Evolutionary conservation across 352 stramenopile species (phyloP).

Genomic region (Blastocystis sp.): DNA sequence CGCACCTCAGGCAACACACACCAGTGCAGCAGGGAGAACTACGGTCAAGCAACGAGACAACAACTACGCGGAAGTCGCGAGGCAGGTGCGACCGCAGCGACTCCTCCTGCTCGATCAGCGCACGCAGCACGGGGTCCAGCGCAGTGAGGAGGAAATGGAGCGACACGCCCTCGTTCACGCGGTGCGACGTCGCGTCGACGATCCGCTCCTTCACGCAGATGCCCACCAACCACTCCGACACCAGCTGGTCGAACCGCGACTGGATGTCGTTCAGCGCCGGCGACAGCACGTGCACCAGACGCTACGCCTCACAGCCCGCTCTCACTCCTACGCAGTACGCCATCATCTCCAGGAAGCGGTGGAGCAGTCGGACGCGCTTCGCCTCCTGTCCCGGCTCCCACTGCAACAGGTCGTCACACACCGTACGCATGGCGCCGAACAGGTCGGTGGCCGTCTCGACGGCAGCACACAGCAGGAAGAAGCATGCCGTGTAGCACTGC

Average conservation of each 20-base stretch:
- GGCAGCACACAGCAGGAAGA: background rate
- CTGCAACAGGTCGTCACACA: background rate
- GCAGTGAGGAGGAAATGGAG: background rate
- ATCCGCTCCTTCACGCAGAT: background rate
- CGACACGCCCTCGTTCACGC: background rate
- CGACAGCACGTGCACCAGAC: background rate
- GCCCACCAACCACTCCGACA: background rate
- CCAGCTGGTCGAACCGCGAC: background rate
- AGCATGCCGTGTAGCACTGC: background rate
- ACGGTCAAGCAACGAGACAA: background rate
- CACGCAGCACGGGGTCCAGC: background rate
- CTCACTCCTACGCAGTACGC: background rate
- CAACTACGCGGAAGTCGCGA: background rate
- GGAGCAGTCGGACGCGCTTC: background rate
- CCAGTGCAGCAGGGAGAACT: background rate
- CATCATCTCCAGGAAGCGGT: background rate
- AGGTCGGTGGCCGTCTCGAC: background rate
- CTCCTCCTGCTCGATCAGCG: background rate
- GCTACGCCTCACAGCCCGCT: background rate
- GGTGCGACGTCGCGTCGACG: too few species aligned
- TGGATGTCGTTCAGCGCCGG: background rate
- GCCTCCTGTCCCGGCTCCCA: background rate
- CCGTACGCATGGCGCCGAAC: background rate
- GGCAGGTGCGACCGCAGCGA: background rate
- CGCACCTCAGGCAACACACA: background rate